Evolutionary conservation across 768 basidiomycete species (phyloP), one percentile per base, ranked within the genome.

Genomic region (Boletales sp.): DNA sequence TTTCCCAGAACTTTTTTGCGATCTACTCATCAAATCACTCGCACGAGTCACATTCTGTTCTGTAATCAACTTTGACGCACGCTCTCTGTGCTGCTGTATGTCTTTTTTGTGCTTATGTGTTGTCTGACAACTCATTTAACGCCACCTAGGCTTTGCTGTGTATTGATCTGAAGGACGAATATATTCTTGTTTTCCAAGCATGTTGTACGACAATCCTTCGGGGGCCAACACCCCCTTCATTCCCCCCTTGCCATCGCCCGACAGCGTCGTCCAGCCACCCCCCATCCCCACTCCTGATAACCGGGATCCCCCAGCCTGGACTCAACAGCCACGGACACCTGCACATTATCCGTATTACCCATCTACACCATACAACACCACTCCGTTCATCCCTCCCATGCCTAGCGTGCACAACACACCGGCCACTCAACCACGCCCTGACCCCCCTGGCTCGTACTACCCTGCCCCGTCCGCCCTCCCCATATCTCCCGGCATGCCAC

Each of bases 311-410:
- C 69, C 68, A 1, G 42, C 59, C 21, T 76, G 74, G 74, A 58
- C 68, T 33, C 57, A 67, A 30, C 56, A 63, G 8, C 64, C 69
- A 17, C 70, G 69, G 48, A 55, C 59, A 2, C 63, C 71, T 0
- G 67, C 63, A 48, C 60, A 61, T 40, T 76, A 73, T 48, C 73
- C 75, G 10, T 63, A 61, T 33, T 75, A 75, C 48, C 70, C 72
- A 1, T 49, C 54, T 14, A 67, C 73, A 13, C 74, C 74, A 5
- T 72, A 71, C 33, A 71, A 67, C 34, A 44, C 58, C 3, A 67
- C 70, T 8, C 71, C 71, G 1, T 75, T 70, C 44, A 70, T 76
- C 21, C 74, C 74, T 2, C 55, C 58, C 11, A 61, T 64, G 53
- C 66, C 64, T 8, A 67, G 59, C 35, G 13, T 58, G 15, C 61